Evolutionary conservation across 257 asterid species (phyloP), one percentile per base, ranked within the genome.

Genomic region (Solanum gandarillasii): DNA sequence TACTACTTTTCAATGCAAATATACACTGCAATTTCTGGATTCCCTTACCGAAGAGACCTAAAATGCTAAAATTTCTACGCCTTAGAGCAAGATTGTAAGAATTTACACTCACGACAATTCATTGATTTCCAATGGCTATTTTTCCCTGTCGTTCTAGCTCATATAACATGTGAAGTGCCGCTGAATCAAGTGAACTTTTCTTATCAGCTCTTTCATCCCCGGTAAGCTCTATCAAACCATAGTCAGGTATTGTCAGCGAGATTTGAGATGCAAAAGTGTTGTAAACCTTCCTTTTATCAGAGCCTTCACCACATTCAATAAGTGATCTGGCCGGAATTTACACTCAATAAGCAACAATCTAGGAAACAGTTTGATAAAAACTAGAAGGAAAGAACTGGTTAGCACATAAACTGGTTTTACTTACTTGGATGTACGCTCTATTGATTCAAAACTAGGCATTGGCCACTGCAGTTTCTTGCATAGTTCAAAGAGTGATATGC

Each of bases 391-490:
- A 79, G 62, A 38, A n/a, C 29, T 9, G 71, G 46, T 82, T 60
- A 36, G 39, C 36, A 6, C 60, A 87, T 55, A 83, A 23, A 41
- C 6, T 18, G 71, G 75, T 72, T 82, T 73, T 23, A 62, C 93
- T 85, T 18, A 97, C 99, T 95, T 96, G 12, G 96, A 97, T 89
- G 93, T 97, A 79, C 74, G 89, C 93, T 97, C 98, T 2, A 52
- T 88, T 13, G 96, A 81, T 6, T 94, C 89, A 34, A 94, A 94
- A 76, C 91, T 74, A 67, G 99, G 99, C 96, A 93, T 88, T 31
- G 98, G 99, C 99, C 98, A 94, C 74, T 96, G 98, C 72, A 87
- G 91, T 48, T 85, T 91, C 92, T 89, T 96, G 95, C 99, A 97
- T 29, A 97, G 94, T 21, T 87, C 91, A 81, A 83, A 94, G 38